Conservation (phyloP, 192 early-diverging fungal genomes). For the Linnemannia exigua region DNA sequence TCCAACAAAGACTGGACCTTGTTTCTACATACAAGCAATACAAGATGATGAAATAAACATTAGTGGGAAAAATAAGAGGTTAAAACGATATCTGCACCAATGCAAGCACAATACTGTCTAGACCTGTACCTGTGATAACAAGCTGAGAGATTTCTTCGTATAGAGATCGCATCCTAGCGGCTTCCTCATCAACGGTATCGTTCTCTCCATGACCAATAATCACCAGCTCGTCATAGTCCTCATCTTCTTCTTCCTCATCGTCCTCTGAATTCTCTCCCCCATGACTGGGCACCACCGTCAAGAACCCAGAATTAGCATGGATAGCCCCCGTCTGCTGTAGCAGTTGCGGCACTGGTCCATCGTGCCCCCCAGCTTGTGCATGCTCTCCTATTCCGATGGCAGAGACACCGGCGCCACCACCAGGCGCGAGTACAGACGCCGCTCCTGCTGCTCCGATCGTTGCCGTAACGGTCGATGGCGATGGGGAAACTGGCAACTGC, state of each 20-base stretch:
- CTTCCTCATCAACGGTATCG: conserved; percentile 53
- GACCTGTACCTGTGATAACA: conserved; percentile 43
- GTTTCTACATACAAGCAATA: conserved; percentile 26
- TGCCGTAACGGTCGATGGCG: not conserved
- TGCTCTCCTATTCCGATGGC: conserved; percentile 1
- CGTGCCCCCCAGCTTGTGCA: not conserved
- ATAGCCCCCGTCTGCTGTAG: not conserved
- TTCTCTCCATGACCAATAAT: conserved; percentile 53
- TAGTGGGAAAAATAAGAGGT: too few species aligned
- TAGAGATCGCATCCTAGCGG: conserved; percentile 22
- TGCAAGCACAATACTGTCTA: not conserved
- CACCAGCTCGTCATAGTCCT: conserved; percentile 52
- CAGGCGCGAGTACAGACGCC: not conserved
- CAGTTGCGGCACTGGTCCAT: not conserved
- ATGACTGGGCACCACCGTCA: not conserved
- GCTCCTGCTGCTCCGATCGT: not conserved
- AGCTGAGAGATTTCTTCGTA: conserved; percentile 46
- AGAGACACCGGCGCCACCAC: not conserved
- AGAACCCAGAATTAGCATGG: not conserved
- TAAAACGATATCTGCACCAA: too few species aligned
- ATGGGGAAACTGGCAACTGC: not conserved
- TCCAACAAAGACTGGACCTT: conserved; percentile 50
- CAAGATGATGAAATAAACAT: not conserved
- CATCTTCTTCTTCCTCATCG: conserved; percentile 45
- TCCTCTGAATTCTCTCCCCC: conserved; percentile 31